phyloP scores from a whole-genome alignment of 2,329 filamentous ascomycete genomes.

The Ophiosphaerella narmari region DNA sequence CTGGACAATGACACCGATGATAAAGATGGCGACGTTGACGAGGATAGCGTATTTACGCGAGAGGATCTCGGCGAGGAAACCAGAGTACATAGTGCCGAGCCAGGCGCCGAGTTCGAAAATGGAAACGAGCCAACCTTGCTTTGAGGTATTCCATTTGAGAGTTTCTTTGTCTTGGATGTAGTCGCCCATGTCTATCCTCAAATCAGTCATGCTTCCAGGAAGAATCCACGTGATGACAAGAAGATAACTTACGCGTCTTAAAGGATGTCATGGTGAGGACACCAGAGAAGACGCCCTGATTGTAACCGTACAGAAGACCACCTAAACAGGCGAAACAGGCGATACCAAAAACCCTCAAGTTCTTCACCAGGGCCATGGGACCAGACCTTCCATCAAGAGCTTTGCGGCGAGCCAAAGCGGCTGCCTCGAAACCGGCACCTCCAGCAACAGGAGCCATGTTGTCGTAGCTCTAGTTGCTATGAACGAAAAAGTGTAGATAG shows the following conservation, averaged over 20 bases:
- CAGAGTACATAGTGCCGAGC: slow-evolving; percentile 70
- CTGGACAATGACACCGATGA: slow-evolving; percentile 71
- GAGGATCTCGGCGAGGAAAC: slow-evolving; percentile 69
- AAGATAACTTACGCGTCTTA: slow-evolving; percentile 39
- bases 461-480: slow-evolving; percentile 5
- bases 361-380: slow-evolving; percentile 54
- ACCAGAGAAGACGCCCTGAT: slow-evolving; percentile 76
- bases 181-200: slow-evolving; percentile 47
- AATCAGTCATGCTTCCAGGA: background rate
- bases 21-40: slow-evolving; percentile 68
- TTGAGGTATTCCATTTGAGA: slow-evolving; percentile 41
- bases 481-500: background rate
- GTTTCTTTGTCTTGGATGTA: slow-evolving; percentile 35
- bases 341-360: slow-evolving; percentile 59
- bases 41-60: slow-evolving; percentile 72
- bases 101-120: slow-evolving; percentile 78
- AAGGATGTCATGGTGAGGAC: slow-evolving; percentile 60
- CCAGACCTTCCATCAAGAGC: slow-evolving; percentile 49
- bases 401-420: slow-evolving; percentile 48
- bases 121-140: slow-evolving; percentile 56
- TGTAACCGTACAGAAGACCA: slow-evolving; percentile 69
- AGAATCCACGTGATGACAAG: background rate
- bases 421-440: slow-evolving; percentile 44
- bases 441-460: slow-evolving; percentile 47
- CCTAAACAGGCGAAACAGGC: slow-evolving; percentile 59